Evolutionary conservation across 495 filamentous ascomycete species (phyloP).

Genomic region (Podospora conica): DNA sequence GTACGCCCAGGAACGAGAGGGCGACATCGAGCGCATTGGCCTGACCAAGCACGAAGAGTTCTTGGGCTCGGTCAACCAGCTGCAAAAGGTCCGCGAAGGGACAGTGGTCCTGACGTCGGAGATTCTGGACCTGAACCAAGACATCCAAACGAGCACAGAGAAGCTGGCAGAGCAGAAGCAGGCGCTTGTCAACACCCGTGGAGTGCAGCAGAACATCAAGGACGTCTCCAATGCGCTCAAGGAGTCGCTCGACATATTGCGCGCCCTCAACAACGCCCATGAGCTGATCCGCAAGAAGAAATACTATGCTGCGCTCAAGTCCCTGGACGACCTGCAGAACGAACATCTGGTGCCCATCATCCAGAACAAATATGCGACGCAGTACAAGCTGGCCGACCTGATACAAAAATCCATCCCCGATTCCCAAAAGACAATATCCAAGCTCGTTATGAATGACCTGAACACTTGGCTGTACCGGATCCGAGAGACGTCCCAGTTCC

Average conservation of each 20-base stretch:
- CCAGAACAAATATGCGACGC: conserved; percentile 71
- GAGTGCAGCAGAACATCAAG: conserved; percentile 92
- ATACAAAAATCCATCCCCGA: conserved; percentile 92
- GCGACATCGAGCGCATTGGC: conserved; percentile 90
- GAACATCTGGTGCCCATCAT: conserved; percentile 67
- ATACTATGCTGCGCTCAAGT: conserved; percentile 89
- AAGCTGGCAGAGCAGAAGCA: conserved; percentile 93
- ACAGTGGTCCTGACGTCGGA: conserved; percentile 83
- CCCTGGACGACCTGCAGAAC: conserved; percentile 92
- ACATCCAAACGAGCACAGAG: conserved; percentile 92
- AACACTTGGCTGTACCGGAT: conserved; percentile 98
- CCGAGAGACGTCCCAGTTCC: conserved; percentile 87
- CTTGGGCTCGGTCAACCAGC: conserved; percentile 82
- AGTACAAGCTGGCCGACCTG: conserved; percentile 92
- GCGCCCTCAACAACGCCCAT: conserved; percentile 89
- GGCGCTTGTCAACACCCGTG: conserved; percentile 80
- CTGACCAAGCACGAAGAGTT: conserved; percentile 96
- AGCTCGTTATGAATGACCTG: conserved; percentile 93
- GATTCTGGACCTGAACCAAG: conserved; percentile 85
- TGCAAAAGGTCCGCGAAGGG: conserved; percentile 83
- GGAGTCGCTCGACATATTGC: conserved; percentile 85
- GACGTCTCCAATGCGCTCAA: conserved; percentile 85
- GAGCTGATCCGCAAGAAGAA: conserved; percentile 86
- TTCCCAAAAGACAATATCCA: conserved; percentile 86
- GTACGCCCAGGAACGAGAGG: conserved; percentile 79